phyloP scores from a whole-genome alignment of 257 asterid genomes.

The Rauvolfia tetraphylla region DNA sequence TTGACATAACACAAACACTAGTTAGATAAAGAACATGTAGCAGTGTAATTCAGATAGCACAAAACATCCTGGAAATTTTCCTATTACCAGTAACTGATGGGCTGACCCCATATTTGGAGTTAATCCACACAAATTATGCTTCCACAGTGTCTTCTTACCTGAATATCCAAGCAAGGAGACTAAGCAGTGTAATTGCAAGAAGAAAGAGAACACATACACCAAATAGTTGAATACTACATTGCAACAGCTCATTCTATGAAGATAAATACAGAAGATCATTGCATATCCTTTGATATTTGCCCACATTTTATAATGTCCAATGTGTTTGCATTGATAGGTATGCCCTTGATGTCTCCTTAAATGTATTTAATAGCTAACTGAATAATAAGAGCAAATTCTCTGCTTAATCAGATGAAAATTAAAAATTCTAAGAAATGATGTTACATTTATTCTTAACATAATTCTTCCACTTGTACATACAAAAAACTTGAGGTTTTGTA shows the following conservation, averaged over 20 bases:
- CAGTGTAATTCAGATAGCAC: background rate
- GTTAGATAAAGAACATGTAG: background rate
- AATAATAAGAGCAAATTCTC: background rate
- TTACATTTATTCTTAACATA: background rate
- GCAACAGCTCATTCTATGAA: background rate
- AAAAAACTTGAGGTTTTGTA: background rate
- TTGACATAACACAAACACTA: conserved; percentile 19
- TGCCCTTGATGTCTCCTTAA: background rate
- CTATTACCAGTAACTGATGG: conserved; percentile 68
- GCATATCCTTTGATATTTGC: background rate
- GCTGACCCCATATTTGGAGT: conserved; percentile 82
- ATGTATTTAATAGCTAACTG: background rate
- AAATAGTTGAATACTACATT: background rate
- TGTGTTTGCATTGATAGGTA: background rate
- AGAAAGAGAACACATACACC: background rate
- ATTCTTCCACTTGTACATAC: background rate
- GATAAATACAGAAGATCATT: background rate
- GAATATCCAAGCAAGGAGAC: conserved; percentile 21
- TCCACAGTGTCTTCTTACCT: conserved; percentile 77
- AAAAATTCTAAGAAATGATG: background rate
- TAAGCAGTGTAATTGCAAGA: background rate
- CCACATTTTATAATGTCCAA: background rate
- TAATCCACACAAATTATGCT: conserved; percentile 65
- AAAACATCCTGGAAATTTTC: background rate
- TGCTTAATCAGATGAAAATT: background rate